Base-by-base conservation (phyloP, 106 monocot species). In the Phalaenopsis aphrodite region DNA sequence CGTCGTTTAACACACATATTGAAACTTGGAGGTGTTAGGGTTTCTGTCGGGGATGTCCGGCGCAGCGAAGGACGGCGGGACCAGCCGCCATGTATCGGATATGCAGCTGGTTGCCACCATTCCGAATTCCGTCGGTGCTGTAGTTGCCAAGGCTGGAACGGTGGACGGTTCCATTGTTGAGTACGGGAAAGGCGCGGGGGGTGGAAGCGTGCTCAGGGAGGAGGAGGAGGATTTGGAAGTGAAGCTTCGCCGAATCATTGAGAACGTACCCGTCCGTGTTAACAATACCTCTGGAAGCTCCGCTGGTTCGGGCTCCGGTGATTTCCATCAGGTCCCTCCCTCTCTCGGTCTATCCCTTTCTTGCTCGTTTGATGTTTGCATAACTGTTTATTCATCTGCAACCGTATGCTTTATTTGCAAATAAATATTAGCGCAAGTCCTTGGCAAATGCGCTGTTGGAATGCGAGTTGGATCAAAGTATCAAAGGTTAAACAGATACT, bases 221-320 rank as follows among this genome's bases (percentile, higher is more conserved):
- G 96, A 96, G 0, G 93, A 94, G 55, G 93, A 96, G 78, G 96
- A 96, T 82, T 76, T 96, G 5, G 96, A 93, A 85, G 90, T 96
- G 74, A 96, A 96, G 90, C 97, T 97, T 38, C 88, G 94, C 0
- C 47, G 97, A 41, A 94, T 97, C 84, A 94, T 97, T 65, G 94
- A 94, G 30, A 88, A 92, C 81, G 90, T 97, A 65, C 97, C 97
- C 12, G 94, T 97, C 46, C 81, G 88, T 15, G 97, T 94, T 67
- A 90, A 85, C 72, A 97, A 97, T 81, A 97, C 97, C 52, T 97
- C 97, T n/a, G 94, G 97, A 5, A 90, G 89, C 79, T 97, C 97
- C 42, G 97, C 97, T 7, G 97, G 97, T 2, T 94, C 97, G 7
- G 97, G 97, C 36, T 97, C 97, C 42, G 97, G 97, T 57, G 97